Base-by-base conservation (phyloP, 208 protist species). In the Trypanosoma caninum region DNA sequence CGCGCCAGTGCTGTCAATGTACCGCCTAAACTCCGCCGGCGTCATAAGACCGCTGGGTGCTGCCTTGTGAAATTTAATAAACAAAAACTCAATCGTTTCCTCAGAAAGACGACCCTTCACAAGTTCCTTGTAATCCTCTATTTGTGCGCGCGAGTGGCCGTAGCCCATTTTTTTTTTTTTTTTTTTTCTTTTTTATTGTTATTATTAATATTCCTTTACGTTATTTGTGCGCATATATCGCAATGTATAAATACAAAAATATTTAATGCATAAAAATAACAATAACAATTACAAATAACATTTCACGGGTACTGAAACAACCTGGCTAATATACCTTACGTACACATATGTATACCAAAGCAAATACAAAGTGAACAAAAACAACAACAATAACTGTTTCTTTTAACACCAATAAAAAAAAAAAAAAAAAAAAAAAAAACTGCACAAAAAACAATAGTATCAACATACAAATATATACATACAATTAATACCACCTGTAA, bases 91-190 rank as follows among this genome's bases (percentile, higher is more conserved):
- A 46, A 96, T 91, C 25, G 87, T 80, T 20, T 93, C 83, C 27
- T 91, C 87, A 34, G 81, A 84, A 46, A 96, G 72, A 28, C 86
- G 78, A 45, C 78, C 76, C 68, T 94, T 94, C 20, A 89, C 80
- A 2, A 84, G 66, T 71, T 96, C 84, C 5, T 77, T 66, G 66
- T 89, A 96, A 45, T 94, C 84, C 42, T 83, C 78, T 59, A 96
- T 76, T 72, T 96, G 72, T 59, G 84, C 76, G 22, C 74, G 50
- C 0, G 87, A 91, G 18, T 94, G 76, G 27, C 20, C 66, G 41
- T 78, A 66, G 13, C 89, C 89, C 89, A 95, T 95, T 47, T 22
- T 78, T 59, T 48, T 31, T 37, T 31, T 35, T 68, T 35, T n/a
- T 27, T 44, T 28, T 13, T 13, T 16, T 45, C 10, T 34, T 40